Conservation (phyloP, 2,329 filamentous ascomycete genomes). For the Aspergillus luchuensis region DNA sequence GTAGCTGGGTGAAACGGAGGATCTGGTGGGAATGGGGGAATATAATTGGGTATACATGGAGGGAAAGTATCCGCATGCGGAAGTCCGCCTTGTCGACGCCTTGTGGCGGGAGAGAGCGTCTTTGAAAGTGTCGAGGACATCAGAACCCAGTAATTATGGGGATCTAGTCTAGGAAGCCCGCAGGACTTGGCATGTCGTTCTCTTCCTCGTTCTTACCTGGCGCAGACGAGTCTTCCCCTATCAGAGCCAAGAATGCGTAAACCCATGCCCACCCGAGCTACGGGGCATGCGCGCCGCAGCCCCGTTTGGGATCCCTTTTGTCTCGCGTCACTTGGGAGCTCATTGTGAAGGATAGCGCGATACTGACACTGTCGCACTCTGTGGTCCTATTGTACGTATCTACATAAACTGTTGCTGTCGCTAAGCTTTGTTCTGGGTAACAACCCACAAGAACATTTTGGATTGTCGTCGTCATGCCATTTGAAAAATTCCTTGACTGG, state of each 20-base stretch:
- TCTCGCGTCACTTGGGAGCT: background rate
- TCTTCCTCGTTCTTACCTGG: slow-evolving; percentile 6
- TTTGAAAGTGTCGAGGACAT: background rate
- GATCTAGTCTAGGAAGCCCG: background rate
- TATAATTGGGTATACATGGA: background rate
- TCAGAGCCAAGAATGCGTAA: slow-evolving; percentile 1
- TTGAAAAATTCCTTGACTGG: background rate
- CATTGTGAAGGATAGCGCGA: background rate
- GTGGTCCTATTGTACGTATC: too few species aligned
- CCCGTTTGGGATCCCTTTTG: background rate
- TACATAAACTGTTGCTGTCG: background rate
- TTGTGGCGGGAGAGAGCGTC: background rate
- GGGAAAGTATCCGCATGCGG: background rate
- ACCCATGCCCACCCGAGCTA: background rate
- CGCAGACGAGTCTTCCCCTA: slow-evolving; percentile 1
- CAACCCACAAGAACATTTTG: background rate
- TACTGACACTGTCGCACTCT: background rate
- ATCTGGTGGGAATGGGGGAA: background rate
- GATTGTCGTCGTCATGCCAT: background rate
- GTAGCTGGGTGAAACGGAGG: background rate
- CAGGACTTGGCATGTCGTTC: slow-evolving; percentile 3
- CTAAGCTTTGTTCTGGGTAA: background rate
- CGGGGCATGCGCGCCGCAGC: background rate
- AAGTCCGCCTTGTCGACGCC: background rate
- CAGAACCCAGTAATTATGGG: background rate